phyloP scores from a whole-genome alignment of 192 early-diverging fungal genomes.

The Chytriomyces sp. region DNA sequence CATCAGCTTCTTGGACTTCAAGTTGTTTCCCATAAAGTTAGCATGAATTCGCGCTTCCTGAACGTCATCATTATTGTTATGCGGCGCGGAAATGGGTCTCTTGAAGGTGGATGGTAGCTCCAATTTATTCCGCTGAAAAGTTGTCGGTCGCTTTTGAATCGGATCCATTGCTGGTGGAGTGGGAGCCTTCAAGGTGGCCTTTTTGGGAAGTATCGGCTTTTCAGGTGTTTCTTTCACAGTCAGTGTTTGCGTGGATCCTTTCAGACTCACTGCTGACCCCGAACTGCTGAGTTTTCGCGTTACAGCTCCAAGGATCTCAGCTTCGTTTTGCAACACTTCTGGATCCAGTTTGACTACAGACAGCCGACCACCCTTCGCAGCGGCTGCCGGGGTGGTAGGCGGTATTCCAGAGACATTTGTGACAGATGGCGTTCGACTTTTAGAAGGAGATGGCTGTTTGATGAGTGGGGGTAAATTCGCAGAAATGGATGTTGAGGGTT shows the following conservation, averaged over 20 bases:
- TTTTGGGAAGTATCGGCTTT: not conserved
- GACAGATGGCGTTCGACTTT: too few relatives aligned
- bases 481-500: too few relatives aligned
- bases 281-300: too few relatives aligned
- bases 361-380: not conserved
- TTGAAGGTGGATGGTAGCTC: not conserved
- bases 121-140: not conserved
- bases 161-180: not conserved
- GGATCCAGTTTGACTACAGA: conserved; percentile 9
- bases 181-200: not conserved
- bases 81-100: conserved; percentile 27
- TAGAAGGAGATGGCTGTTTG: too few relatives aligned
- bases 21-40: conserved; percentile 24
- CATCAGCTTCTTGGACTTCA: conserved; percentile 9
- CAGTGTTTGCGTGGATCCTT: not conserved
- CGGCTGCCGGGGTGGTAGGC: too few relatives aligned
- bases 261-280: not conserved
- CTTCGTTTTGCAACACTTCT: conserved; percentile 2
- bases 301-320: conserved; percentile 5
- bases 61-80: not conserved
- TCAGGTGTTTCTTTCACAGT: too few relatives aligned
- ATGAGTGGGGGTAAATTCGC: too few relatives aligned
- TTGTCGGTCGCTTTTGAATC: too few relatives aligned
- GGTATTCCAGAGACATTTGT: too few relatives aligned
- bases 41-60: conserved; percentile 33